Base-by-base conservation (phyloP, 1,284 basidiomycete genomes). In the Xerocomus cyaneibrunnescens region DNA sequence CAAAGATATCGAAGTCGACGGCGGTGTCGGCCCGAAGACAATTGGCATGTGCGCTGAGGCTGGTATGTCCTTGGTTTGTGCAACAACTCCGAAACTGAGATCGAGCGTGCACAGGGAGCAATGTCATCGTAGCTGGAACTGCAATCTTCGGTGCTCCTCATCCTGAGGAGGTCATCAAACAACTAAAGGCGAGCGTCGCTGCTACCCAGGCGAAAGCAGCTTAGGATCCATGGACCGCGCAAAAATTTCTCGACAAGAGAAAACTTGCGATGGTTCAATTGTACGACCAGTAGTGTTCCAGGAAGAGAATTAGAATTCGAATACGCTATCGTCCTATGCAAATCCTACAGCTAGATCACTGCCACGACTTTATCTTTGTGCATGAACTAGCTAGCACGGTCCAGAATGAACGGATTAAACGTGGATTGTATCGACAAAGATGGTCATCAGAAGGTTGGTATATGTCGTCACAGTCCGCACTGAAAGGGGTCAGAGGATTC, bases 61-160 rank as follows among this genome's bases (percentile, higher is more conserved):
- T 40, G 94, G 94, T 88, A 61, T 59, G 82, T 72, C 9, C 37
- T 44, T 31, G 28, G 21, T 49, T 42, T 27, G 17, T 41, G 25
- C 17, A 5, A 9, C 7, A 22, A 7, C 12, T 22, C 13, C 16
- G 21, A 28, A 49, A 37, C 27, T 52, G 34, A 55, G 28, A n/a
- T 23, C 16, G 1, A 31, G 16, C 9, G 7, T 39, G 7, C 19
- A 54, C 62, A 94, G 93, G 94, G 35, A 92, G 94, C 68, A 99
- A 99, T 67, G 94, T 99, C 57, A 94, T 99, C 57, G 97, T 99
- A 13, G 96, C 97, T 9, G 97, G 97, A 17, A 98, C 94, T 8
- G 95, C 97, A 13, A 89, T 99, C 61, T 99, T 99, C 67, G 85
- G 83, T 42, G 85, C 94, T 16, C 69, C 82, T 17, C 78, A 87